Percentiles rank a stretch among this genome's conserved stretches.
phyloP scores from a whole-genome alignment of 2,329 filamentous ascomycete species.

The Arthrobotrys sinensis region DNA sequence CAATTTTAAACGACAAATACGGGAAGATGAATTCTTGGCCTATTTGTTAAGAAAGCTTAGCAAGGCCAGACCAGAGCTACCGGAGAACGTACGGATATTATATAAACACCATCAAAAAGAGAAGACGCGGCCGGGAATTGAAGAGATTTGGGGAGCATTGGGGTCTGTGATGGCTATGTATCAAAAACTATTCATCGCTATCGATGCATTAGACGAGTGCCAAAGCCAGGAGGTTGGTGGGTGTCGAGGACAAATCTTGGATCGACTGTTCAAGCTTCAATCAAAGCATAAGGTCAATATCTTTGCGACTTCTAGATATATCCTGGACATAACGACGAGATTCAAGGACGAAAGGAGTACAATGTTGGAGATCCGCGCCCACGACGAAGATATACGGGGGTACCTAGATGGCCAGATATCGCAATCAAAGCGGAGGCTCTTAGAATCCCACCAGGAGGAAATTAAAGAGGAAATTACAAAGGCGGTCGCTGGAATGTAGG shows the following conservation, averaged over 20 bases:
- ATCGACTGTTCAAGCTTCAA: constrained; percentile 61
- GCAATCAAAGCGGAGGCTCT: neutral
- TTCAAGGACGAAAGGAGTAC: constrained; percentile 38
- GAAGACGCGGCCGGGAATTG: neutral
- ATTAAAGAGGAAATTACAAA: constrained; percentile 8
- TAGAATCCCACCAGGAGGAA: neutral
- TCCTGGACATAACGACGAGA: constrained; percentile 62
- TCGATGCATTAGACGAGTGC: constrained; percentile 49
- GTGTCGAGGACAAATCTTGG: constrained; percentile 48
- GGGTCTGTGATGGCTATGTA: neutral
- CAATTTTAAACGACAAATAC: neutral
- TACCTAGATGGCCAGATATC: constrained; percentile 13
- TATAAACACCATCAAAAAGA: constrained; percentile 63
- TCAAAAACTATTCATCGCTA: constrained; percentile 25
- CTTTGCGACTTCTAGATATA: constrained; percentile 63
- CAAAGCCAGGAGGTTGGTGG: neutral
- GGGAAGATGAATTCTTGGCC: neutral
- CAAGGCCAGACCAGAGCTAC: constrained; percentile 23
- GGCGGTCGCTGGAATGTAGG: constrained; percentile 18
- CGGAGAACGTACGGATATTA: constrained; percentile 65
- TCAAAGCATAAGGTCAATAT: constrained; percentile 59
- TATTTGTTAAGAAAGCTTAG: neutral
- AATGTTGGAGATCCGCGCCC: constrained; percentile 66
- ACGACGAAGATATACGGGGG: constrained; percentile 64
- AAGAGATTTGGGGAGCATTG: constrained; percentile 5